A percentile compares a stretch with the other conserved stretches of the same genome.
These are phyloP conservation scores for Zhuliangozyma blackwelliae DNA, from an alignment of 1,139 yeast species.

Conservation along the genomic window DNA sequence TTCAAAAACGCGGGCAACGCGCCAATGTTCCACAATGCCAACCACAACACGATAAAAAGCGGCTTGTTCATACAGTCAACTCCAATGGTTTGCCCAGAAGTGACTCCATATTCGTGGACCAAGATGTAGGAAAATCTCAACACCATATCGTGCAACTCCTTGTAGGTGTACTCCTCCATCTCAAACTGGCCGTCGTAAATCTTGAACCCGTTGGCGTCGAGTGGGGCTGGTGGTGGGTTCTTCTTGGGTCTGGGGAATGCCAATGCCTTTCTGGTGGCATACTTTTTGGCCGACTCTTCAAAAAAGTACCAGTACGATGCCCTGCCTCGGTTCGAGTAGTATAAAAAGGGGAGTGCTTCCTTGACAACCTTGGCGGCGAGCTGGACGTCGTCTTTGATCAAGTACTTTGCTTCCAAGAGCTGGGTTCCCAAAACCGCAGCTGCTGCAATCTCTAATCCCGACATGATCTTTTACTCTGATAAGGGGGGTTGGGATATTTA, in stretches of 20 bases:
- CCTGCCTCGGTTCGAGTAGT: conserved; percentile 39
- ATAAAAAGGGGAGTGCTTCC: conserved; percentile 40
- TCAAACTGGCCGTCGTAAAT: conserved; percentile 52
- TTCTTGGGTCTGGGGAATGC: conserved; percentile 57
- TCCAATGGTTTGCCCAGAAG: conserved; percentile 68
- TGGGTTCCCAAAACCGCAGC: conserved; percentile 43
- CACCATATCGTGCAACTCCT: conserved; percentile 61
- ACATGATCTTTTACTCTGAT: conserved; percentile 25
- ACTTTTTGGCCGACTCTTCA: conserved; percentile 45
- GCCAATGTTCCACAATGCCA: conserved; percentile 87
- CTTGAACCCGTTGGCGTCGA: conserved; percentile 30
- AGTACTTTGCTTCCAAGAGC: conserved; percentile 48
- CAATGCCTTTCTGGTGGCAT: conserved; percentile 56
- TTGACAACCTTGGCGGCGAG: conserved; percentile 41
- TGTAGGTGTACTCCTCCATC: conserved; percentile 63
- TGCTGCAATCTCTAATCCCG: conserved; percentile 39
- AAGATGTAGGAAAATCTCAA: conserved; percentile 65
- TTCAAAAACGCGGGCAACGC: conserved; percentile 86
- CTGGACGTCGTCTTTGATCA: conserved; percentile 51
- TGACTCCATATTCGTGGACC: conserved; percentile 58
- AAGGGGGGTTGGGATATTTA: too few species aligned
- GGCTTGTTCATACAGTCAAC: conserved; percentile 82
- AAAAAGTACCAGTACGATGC: conserved; percentile 68
- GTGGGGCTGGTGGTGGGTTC: conserved; percentile 25
- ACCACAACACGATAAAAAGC: conserved; percentile 72